Evolutionary conservation across 768 basidiomycete genomes (phyloP).

Genomic region (Pholiota microspora): DNA sequence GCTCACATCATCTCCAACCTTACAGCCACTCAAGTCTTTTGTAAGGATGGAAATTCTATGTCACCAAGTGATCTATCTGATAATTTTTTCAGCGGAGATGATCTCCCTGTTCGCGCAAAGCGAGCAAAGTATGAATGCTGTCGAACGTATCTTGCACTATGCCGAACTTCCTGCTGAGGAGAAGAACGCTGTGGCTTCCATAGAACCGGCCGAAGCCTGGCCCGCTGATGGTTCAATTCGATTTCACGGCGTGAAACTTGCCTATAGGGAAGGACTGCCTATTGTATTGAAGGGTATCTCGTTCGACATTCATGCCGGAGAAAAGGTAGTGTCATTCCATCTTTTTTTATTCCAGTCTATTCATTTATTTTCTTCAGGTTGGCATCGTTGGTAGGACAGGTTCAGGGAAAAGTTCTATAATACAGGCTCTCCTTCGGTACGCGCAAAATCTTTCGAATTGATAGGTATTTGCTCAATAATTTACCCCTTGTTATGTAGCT

Average conservation of each 20-base stretch:
- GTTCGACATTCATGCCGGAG: slow-evolving; percentile 56
- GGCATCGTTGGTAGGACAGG: slow-evolving; percentile 50
- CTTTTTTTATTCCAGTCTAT: not conserved
- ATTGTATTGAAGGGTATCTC: slow-evolving; percentile 59
- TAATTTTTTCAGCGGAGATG: slow-evolving; percentile 44
- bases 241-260: slow-evolving; percentile 54
- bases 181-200: slow-evolving; percentile 24
- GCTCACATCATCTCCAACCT: not conserved
- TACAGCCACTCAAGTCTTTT: slow-evolving; percentile 51
- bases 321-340: slow-evolving; percentile 46
- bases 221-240: slow-evolving; percentile 49
- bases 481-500: slow-evolving; percentile 29
- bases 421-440: slow-evolving; percentile 60
- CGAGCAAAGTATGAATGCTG: slow-evolving; percentile 73
- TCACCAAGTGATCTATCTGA: not conserved
- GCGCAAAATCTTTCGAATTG: slow-evolving; percentile 6
- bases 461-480: not conserved
- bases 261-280: slow-evolving; percentile 63
- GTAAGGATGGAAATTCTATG: slow-evolving; percentile 29
- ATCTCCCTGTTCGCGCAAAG: slow-evolving; percentile 55
- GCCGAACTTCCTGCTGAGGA: slow-evolving; percentile 60
- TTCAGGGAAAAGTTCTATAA: slow-evolving; percentile 53
- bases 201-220: slow-evolving; percentile 48
- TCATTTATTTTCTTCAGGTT: slow-evolving; percentile 24
- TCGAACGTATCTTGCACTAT: slow-evolving; percentile 71